Conservation (phyloP, 805 yeast genomes). For the Saturnispora dispora region DNA sequence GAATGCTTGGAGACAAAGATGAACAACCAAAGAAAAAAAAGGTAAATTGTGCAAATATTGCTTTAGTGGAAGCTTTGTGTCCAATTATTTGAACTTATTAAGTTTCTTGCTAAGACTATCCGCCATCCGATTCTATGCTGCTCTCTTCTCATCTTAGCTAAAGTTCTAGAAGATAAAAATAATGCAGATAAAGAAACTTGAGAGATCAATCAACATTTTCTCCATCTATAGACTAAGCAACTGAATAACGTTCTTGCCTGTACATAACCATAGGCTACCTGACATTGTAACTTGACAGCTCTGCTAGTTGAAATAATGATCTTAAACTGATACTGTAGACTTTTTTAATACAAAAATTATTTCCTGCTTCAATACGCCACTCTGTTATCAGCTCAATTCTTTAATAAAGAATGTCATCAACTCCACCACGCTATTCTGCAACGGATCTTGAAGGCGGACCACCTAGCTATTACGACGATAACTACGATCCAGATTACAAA, state of each 20-base stretch:
- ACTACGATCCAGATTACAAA: slow-evolving; percentile 21
- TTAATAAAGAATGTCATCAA: background rate
- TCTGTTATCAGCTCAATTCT: background rate
- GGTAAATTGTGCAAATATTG: too few species aligned
- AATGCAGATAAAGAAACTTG: too few species aligned
- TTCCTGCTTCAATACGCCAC: background rate
- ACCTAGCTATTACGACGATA: slow-evolving; percentile 15
- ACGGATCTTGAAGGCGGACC: slow-evolving; percentile 2
- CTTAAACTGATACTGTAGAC: background rate
- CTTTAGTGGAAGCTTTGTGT: too few species aligned
- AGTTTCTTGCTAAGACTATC: too few species aligned
- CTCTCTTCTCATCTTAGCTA: too few species aligned
- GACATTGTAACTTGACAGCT: background rate
- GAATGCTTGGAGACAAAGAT: too few species aligned
- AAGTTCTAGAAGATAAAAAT: too few species aligned
- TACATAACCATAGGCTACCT: background rate
- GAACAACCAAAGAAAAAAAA: too few species aligned
- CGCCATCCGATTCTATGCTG: too few species aligned
- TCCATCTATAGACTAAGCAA: background rate
- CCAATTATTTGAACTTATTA: too few species aligned
- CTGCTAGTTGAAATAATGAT: background rate
- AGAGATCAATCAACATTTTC: too few species aligned
- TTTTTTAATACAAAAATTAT: background rate
- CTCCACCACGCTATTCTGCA: slow-evolving; percentile 3
- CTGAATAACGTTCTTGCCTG: too few species aligned